Conservation (phyloP, 768 basidiomycete species). For the Lactifluus echinatus region DNA sequence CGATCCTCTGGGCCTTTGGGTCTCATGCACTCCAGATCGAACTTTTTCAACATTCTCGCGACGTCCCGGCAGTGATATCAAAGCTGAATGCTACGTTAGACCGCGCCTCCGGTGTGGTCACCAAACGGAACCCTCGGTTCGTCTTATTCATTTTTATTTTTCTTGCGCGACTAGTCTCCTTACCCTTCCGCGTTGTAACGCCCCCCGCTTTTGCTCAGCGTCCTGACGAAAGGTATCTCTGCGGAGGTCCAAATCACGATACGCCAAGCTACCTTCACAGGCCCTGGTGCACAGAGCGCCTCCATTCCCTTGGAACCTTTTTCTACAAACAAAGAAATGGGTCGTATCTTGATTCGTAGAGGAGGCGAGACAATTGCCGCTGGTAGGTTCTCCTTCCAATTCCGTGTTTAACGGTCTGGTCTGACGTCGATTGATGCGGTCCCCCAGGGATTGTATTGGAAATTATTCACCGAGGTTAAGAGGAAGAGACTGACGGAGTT, state of each 20-base stretch:
- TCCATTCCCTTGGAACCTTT: slow-evolving; percentile 86
- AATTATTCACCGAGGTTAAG: neutral
- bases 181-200: neutral
- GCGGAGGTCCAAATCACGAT: slow-evolving; percentile 82
- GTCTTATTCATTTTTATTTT: slow-evolving; percentile 21
- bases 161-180: too few species aligned
- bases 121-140: slow-evolving; percentile 77
- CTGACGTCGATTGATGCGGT: neutral
- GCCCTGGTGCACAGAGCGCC: slow-evolving; percentile 35
- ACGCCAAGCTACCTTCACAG: slow-evolving; percentile 46
- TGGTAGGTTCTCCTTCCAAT: slow-evolving; percentile 37
- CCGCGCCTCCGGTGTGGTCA: slow-evolving; percentile 59
- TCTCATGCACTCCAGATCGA: slow-evolving; percentile 51
- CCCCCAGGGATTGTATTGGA: slow-evolving; percentile 14
- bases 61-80: slow-evolving; percentile 82
- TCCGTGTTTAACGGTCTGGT: neutral
- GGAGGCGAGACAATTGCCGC: slow-evolving; percentile 93
- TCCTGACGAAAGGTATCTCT: slow-evolving; percentile 75
- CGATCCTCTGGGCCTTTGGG: neutral
- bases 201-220: slow-evolving; percentile 31
- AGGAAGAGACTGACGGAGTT: neutral
- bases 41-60: slow-evolving; percentile 88
- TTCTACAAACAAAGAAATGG: slow-evolving; percentile 89
- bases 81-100: slow-evolving; percentile 77
- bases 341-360: slow-evolving; percentile 76